phyloP scores from a whole-genome alignment of 306 rosid genomes.

The Casuarina cunninghamiana region DNA sequence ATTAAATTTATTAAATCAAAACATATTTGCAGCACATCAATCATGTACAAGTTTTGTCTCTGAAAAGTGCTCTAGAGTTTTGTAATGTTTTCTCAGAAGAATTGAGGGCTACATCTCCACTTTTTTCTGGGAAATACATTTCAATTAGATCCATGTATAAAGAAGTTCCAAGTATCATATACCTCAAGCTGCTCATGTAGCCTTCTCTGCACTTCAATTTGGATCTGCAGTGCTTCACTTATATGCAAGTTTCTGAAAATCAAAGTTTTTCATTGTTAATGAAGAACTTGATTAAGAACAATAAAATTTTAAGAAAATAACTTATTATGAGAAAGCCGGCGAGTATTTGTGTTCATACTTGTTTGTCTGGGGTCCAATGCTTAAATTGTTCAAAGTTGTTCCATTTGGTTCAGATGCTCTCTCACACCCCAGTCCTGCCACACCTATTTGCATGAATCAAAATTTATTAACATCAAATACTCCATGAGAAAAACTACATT shows the following conservation, averaged over 20 bases:
- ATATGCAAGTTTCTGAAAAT: constrained; percentile 61
- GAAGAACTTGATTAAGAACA: constrained; percentile 21
- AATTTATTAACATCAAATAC: constrained; percentile 21
- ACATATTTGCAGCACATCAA: background rate
- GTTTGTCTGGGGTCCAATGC: constrained; percentile 56
- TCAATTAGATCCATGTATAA: background rate
- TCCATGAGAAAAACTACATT: constrained; percentile 4
- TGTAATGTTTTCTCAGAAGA: background rate
- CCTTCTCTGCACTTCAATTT: constrained; percentile 87
- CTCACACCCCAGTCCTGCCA: constrained; percentile 37
- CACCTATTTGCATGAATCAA: constrained; percentile 26
- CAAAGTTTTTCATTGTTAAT: constrained; percentile 20
- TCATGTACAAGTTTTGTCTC: background rate
- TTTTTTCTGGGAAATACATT: background rate
- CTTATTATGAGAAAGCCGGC: constrained; percentile 13
- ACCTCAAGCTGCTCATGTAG: constrained; percentile 92
- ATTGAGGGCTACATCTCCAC: background rate
- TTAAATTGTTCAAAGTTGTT: constrained; percentile 52
- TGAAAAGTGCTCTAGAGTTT: background rate
- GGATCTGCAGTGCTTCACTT: constrained; percentile 76
- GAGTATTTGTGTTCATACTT: constrained; percentile 48
- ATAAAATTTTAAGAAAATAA: background rate
- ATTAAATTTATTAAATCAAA: background rate
- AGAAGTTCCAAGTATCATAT: constrained; percentile 13
- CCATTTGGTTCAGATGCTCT: constrained; percentile 58